These are phyloP conservation scores for Phycomyces blakesleeanus DNA, from an alignment of 192 early-diverging fungal genomes.

Conservation along the genomic window DNA sequence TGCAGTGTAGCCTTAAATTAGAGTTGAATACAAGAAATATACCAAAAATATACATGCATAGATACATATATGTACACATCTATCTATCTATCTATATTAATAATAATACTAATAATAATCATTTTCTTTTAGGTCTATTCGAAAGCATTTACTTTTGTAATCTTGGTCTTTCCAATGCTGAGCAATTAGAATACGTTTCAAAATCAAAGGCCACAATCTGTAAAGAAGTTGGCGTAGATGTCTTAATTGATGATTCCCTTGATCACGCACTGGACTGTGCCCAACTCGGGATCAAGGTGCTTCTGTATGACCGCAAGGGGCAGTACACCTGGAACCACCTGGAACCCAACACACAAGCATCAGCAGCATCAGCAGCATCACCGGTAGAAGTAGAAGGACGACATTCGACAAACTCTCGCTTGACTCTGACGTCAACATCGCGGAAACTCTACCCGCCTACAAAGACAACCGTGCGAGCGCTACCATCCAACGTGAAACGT, in stretches of 20 bases:
- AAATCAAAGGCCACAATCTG: conserved; percentile 54
- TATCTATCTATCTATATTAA: neutral
- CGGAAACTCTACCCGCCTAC: conserved; percentile 29
- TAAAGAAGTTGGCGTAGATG: conserved; percentile 48
- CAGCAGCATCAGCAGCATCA: no score
- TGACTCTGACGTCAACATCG: conserved; percentile 1
- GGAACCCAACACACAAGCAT: no score
- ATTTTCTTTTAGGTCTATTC: conserved; percentile 46
- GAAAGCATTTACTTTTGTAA: conserved; percentile 62
- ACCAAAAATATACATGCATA: no score
- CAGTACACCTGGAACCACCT: conserved; percentile 44
- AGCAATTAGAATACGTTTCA: conserved; percentile 45
- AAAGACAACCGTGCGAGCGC: neutral
- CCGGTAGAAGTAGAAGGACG: no score
- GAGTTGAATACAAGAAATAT: conserved; percentile 1
- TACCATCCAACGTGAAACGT: conserved; percentile 38
- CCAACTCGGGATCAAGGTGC: conserved; percentile 45
- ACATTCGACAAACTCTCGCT: neutral
- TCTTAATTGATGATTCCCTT: conserved; percentile 54
- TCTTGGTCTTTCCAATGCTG: conserved; percentile 45
- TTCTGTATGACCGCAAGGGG: conserved; percentile 55
- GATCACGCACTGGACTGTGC: conserved; percentile 51
- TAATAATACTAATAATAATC: neutral
- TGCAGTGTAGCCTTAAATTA: neutral
- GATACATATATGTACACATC: neutral